Evolutionary conservation across 179 eudicot genomes (phyloP), one percentile per base, ranked within the genome.

Genomic region (Patellifolia procumbens): DNA sequence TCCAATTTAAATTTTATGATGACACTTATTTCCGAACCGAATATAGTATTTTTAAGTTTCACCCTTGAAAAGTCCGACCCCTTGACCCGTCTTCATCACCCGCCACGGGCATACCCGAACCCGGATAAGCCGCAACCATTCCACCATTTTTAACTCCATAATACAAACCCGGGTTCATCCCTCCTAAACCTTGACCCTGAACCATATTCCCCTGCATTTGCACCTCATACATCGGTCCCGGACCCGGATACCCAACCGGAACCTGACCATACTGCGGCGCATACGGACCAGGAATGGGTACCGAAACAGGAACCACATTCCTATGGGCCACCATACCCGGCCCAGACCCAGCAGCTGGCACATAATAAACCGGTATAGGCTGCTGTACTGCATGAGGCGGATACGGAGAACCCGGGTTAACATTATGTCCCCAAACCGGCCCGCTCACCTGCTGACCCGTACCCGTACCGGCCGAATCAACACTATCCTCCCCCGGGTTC

Each of bases 331-430:
- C 69, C 83, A 31, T 75, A 70, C 81, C 83, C 29, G 83, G 79
- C 34, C 89, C 89, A 5, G 88, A 82, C 42, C 73, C 80, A 12
- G 82, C 22, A 13, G 76, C 78, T 12, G 70, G 84, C 10, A 89
- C 82, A 58, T 93, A 93, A 73, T 93, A 93, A 28, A 93, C 85
- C 1, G 98, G 91, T 0, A 87, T 60, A 0, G 72, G 79, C 73
- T 87, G 91, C 26, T 39, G 43, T 5, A 86, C 73, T 0, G 80
- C 17, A 13, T 82, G 89, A 22, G 72, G 75, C 62, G 78, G 86
- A 39, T 85, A 89, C 0, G 83, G 85, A 17, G 80, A 35, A 53
- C 74, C 79, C 11, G 83, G 79, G 62, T 77, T 70, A 0, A 66
- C 43, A 28, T 60, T 73, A 1, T 75, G 86, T 31, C 63, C 55